Percentiles rank a stretch among this genome's conserved stretches.
Evolutionary conservation across 2,329 filamentous ascomycete species (phyloP).

Genomic region (Penicillium sp.): DNA sequence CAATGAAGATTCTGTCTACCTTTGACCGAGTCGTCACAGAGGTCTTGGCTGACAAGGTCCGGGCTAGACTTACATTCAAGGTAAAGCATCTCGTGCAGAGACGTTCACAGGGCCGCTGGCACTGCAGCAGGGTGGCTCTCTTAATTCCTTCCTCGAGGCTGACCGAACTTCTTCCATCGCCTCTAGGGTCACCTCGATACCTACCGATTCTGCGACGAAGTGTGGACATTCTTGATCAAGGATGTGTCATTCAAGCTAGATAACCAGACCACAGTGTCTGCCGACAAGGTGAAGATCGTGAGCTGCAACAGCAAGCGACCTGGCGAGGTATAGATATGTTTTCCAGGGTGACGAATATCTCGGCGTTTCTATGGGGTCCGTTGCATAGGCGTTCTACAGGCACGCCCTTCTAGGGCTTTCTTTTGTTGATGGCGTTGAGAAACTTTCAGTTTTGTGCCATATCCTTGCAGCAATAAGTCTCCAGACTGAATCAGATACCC

Average conservation of each 20-base stretch:
- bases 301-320: conserved; percentile 90
- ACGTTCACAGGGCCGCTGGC: no score
- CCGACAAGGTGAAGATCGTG: conserved; percentile 97
- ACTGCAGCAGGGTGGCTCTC: neutral
- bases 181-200: conserved; percentile 88
- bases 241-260: conserved; percentile 99
- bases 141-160: conserved; percentile 8
- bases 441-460: conserved; percentile 3
- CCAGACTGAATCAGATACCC: conserved; percentile 21
- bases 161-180: conserved; percentile 9
- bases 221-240: conserved; percentile 99
- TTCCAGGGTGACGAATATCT: neutral
- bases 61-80: conserved; percentile 90
- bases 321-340: conserved; percentile 48
- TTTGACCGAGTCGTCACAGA: conserved; percentile 94
- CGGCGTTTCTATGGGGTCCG: conserved; percentile 17
- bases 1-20: conserved; percentile 95
- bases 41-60: conserved; percentile 86
- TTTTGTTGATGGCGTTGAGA: conserved; percentile 8
- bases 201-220: conserved; percentile 98
- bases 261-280: conserved; percentile 68
- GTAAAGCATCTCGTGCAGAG: conserved; percentile 50
- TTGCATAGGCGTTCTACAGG: conserved; percentile 17
- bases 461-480: conserved; percentile 11
- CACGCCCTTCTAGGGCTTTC: neutral